These are phyloP conservation scores for Straminergon stramineum DNA, from an alignment of 225 moss, liverwort and hornwort species.

Conservation along the genomic window DNA sequence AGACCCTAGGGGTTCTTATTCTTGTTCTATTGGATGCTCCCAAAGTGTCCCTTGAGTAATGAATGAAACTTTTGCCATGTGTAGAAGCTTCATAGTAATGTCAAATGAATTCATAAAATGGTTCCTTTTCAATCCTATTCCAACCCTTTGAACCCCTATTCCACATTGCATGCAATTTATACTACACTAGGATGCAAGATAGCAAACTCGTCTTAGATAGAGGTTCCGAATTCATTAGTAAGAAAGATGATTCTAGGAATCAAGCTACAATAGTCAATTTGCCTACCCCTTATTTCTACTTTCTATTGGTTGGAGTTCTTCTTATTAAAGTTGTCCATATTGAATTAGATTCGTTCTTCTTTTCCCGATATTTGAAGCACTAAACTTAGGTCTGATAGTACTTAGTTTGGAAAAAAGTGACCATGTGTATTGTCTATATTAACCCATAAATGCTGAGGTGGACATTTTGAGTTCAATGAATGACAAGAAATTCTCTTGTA, in stretches of 20 bases:
- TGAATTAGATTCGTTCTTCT: background rate
- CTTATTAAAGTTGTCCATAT: background rate
- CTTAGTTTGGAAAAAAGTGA: background rate
- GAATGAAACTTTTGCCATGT: background rate
- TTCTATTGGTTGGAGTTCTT: background rate
- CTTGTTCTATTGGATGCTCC: background rate
- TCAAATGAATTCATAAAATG: background rate
- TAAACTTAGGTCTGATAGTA: background rate
- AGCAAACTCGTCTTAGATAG: background rate
- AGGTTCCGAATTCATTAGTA: accelerated
- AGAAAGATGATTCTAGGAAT: accelerated
- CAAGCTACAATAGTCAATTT: background rate
- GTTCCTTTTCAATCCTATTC: background rate
- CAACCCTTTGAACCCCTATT: background rate
- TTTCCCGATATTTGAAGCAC: background rate
- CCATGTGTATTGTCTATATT: too few relatives aligned
- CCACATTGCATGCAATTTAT: background rate
- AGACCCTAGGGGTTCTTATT: accelerated
- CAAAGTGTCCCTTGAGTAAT: too few relatives aligned
- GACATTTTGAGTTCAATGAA: too few relatives aligned
- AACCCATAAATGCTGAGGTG: too few relatives aligned
- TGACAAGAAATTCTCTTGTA: too few relatives aligned
- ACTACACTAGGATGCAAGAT: background rate
- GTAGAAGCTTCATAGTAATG: background rate
- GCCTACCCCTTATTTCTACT: background rate